Evolutionary conservation across 768 basidiomycete species (phyloP).

Genomic region (Termitomyces sp.): DNA sequence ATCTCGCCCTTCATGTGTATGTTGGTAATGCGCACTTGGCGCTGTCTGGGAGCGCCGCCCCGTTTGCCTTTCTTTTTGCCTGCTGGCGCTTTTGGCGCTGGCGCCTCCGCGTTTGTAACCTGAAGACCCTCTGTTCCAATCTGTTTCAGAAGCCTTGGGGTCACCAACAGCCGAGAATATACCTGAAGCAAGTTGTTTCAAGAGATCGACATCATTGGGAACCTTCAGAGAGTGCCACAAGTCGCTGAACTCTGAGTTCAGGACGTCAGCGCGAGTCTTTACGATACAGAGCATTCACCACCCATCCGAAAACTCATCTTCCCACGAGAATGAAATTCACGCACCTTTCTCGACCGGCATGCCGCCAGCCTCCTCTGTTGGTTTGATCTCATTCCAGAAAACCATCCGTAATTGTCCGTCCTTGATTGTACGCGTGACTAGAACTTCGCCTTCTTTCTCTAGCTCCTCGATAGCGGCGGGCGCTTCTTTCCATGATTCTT

Average conservation of each 20-base stretch:
- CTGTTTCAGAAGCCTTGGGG: conserved; percentile 9
- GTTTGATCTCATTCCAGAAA: conserved; percentile 88
- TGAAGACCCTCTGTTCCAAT: conserved; percentile 67
- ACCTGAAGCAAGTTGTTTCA: conserved; percentile 76
- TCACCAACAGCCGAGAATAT: conserved; percentile 15
- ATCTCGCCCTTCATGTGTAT: conserved; percentile 84
- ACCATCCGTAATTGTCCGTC: conserved; percentile 83
- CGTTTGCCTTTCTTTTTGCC: conserved; percentile 80
- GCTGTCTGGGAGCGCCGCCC: conserved; percentile 66
- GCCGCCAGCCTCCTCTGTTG: conserved; percentile 67
- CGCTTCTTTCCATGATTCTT: conserved; percentile 91
- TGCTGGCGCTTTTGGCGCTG: conserved; percentile 49
- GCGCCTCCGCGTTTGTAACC: conserved; percentile 65
- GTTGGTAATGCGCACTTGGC: conserved; percentile 84
- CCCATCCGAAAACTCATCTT: conserved; percentile 5
- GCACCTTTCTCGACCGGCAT: conserved; percentile 77
- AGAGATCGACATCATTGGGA: conserved; percentile 81
- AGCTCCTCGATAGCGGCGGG: conserved; percentile 81
- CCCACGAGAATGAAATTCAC: conserved; percentile 1
- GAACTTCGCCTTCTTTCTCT: conserved; percentile 84
- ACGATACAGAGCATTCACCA: background rate
- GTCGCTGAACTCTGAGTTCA: conserved; percentile 71
- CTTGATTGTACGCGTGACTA: conserved; percentile 82
- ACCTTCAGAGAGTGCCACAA: conserved; percentile 85
- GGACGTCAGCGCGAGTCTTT: conserved; percentile 9